Base-by-base conservation (phyloP, 345 rosid genomes). In the Ceriops zippeliana region DNA sequence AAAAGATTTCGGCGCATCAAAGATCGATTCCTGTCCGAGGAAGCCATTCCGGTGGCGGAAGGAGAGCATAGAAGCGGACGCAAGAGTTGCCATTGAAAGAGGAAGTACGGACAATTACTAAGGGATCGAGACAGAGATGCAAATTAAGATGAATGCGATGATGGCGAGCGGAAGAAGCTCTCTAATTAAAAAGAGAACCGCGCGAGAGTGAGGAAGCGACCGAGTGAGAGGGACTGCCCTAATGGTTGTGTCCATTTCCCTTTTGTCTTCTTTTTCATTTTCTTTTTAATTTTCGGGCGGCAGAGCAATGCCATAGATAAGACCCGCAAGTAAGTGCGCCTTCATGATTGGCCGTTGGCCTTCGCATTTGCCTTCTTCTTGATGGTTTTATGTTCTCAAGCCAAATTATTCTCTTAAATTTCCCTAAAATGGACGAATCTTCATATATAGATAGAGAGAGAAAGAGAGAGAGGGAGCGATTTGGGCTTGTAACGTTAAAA, bases 51-150 rank as follows among this genome's bases (percentile, higher is more conserved):
- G 64, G 19, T 27, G 38, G n/a, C 9, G 20, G 19, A 63, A 27
- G 35, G 67, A 32, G 62, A 80, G 51, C 66, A 58, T 62, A 19
- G 81, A 73, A 52, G 68, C 28, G 57, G 54, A 69, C 13, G 71
- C 56, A 34, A 75, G 69, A 2, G 83, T 81, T 19, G 82, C 83
- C 90, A 86, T 84, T 37, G 32, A 35, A 21, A 11, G 47, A 37
- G 61, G 31, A 35, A 38, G 21, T 9, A n/a, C 19, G 24, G 22
- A 65, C 26, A 65, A 3, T 13, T 42, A 54, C 10, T n/a, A 15
- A 56, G 59, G 17, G 19, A 13, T 9, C 47, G 47, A 38, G 16
- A 11, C 10, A 38, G 0, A 42, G 17, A 2, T 13, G 19, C 49
- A 11, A 42, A 13, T 0, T 42, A 13, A 42, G 49, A 42, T 42